Percentiles rank a stretch among this genome's conserved stretches.
These are phyloP conservation scores for Sungouiozyma ichnusensis DNA, from an alignment of 805 yeast species.

Conservation along the genomic window DNA sequence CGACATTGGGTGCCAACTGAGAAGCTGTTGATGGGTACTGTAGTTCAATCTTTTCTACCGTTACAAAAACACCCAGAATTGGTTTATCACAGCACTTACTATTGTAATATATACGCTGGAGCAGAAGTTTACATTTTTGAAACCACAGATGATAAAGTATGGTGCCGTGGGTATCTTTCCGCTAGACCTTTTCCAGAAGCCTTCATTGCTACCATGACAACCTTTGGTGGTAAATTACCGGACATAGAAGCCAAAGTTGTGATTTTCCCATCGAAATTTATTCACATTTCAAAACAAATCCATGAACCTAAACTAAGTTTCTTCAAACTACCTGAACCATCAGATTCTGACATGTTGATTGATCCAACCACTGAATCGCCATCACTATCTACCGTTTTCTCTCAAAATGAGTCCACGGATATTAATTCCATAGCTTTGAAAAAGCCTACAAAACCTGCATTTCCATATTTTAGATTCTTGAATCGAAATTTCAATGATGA, in stretches of 20 bases:
- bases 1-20: conserved; percentile 39
- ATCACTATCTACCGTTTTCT: conserved; percentile 26
- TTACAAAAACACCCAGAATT: conserved; percentile 30
- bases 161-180: conserved; percentile 74
- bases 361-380: conserved; percentile 16
- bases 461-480: conserved; percentile 42
- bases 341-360: conserved; percentile 10
- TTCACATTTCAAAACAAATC: conserved; percentile 35
- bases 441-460: conserved; percentile 37
- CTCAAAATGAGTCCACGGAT: conserved; percentile 22
- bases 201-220: conserved; percentile 43
- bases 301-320: conserved; percentile 29
- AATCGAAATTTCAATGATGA: conserved; percentile 43
- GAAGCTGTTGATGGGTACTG: conserved; percentile 34
- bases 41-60: conserved; percentile 38
- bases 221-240: conserved; percentile 54
- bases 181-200: conserved; percentile 63
- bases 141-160: conserved; percentile 38
- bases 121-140: conserved; percentile 73
- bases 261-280: conserved; percentile 47
- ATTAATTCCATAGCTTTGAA: conserved; percentile 15
- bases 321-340: conserved; percentile 23
- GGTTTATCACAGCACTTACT: conserved; percentile 27
- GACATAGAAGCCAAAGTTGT: conserved; percentile 43
- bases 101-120: conserved; percentile 56